These are phyloP conservation scores for Epichloe sylvatica DNA, from an alignment of 2,329 filamentous ascomycete species.

Conservation along the genomic window DNA sequence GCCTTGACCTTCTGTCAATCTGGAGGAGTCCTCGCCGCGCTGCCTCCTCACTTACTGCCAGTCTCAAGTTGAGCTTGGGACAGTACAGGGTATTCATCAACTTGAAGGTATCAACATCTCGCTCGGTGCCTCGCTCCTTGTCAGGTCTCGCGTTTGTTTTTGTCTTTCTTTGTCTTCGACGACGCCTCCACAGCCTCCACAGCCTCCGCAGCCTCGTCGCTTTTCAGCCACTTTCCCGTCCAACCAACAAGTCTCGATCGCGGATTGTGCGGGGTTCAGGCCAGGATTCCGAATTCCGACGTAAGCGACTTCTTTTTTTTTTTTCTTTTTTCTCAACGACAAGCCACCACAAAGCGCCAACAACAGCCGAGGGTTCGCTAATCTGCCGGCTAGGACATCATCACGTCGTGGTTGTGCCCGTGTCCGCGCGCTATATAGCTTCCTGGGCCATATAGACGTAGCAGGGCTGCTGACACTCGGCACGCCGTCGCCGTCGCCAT, in stretches of 20 bases:
- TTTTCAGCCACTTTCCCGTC: not conserved
- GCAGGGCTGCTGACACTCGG: not conserved
- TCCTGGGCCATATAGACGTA: too few species aligned
- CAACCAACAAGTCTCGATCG: not conserved
- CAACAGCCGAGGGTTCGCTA: slow-evolving; percentile 8
- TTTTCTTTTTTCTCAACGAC: not conserved
- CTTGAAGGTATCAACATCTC: too few species aligned
- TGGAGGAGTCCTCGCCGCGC: too few species aligned
- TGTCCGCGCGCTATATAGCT: too few species aligned
- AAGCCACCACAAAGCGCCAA: slow-evolving; percentile 2
- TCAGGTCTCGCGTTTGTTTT: not conserved
- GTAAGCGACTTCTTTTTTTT: too few species aligned
- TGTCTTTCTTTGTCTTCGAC: not conserved
- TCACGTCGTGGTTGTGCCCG: too few species aligned
- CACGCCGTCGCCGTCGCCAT: not conserved
- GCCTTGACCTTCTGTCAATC: too few species aligned
- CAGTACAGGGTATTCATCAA: too few species aligned
- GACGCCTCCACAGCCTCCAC: too few species aligned
- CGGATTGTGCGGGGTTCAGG: not conserved
- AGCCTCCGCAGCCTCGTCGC: not conserved
- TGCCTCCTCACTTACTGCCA: too few species aligned
- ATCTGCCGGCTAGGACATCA: not conserved
- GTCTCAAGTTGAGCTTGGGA: too few species aligned
- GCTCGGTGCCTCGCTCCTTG: not conserved
- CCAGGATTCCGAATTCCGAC: not conserved